Conservation (phyloP, 1,284 basidiomycete genomes). For the Naganishia sp. region DNA sequence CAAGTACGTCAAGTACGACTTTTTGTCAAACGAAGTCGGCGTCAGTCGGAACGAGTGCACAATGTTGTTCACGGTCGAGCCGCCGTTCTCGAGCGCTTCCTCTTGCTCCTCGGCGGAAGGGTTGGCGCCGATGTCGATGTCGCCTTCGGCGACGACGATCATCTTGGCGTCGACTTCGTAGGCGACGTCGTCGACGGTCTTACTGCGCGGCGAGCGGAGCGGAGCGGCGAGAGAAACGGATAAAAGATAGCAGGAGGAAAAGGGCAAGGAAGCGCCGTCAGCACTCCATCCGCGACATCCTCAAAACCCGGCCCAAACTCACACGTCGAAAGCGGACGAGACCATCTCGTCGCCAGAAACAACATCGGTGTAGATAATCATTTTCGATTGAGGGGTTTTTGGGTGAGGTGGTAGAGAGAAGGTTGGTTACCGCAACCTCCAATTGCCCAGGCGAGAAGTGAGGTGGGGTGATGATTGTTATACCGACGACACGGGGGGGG, state of each 20-base stretch:
- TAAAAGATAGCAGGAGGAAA: not conserved
- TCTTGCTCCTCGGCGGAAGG: slow-evolving; percentile 86
- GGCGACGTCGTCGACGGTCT: slow-evolving; percentile 77
- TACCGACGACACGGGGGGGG: not conserved
- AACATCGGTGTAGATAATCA: slow-evolving; percentile 57
- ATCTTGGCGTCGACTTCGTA: slow-evolving; percentile 84
- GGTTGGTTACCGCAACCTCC: not conserved
- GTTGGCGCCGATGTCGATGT: slow-evolving; percentile 92
- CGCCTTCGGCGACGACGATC: slow-evolving; percentile 76
- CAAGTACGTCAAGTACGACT: slow-evolving; percentile 78
- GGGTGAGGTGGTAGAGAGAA: not conserved
- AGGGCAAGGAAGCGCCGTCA: not conserved
- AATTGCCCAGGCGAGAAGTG: too few species aligned
- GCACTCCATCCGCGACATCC: not conserved
- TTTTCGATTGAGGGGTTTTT: slow-evolving; percentile 31
- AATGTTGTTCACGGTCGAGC: slow-evolving; percentile 81
- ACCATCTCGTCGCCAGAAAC: slow-evolving; percentile 88
- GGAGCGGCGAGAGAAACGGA: too few species aligned
- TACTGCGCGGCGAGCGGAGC: slow-evolving; percentile 59
- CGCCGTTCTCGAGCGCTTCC: slow-evolving; percentile 80
- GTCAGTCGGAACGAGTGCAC: slow-evolving; percentile 90
- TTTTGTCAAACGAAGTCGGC: slow-evolving; percentile 85
- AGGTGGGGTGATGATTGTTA: not conserved
- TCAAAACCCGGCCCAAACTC: slow-evolving; percentile 42
- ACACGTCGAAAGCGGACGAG: slow-evolving; percentile 90